A percentile compares a stretch with the other conserved stretches of the same genome.
phyloP scores from a whole-genome alignment of 345 rosid genomes.

The Brassica carinata region DNA sequence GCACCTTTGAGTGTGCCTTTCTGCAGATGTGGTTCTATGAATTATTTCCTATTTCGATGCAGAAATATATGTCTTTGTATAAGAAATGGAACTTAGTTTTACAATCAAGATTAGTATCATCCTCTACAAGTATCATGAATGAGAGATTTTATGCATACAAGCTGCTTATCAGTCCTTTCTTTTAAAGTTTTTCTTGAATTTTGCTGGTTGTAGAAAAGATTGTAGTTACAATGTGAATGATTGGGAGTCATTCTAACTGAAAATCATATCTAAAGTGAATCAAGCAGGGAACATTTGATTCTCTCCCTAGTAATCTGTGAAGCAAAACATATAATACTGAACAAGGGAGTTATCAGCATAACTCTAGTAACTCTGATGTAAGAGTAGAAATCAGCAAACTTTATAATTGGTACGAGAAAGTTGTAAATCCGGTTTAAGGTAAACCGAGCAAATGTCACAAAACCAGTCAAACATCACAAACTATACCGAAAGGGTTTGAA shows the following conservation, averaged over 20 bases:
- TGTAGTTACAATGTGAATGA: background rate
- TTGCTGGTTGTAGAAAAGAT: background rate
- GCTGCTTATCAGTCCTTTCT: background rate
- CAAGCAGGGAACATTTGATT: background rate
- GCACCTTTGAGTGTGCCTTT: conserved; percentile 3
- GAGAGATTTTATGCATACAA: background rate
- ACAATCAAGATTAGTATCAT: background rate
- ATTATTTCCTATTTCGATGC: no score
- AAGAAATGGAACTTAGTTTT: conserved; percentile 6
- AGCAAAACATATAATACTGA: background rate
- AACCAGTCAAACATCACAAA: background rate
- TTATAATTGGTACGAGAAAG: background rate
- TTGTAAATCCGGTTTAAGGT: background rate
- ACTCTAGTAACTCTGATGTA: background rate
- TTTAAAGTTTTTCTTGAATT: background rate
- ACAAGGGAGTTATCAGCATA: background rate
- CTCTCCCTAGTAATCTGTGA: background rate
- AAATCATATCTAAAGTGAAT: background rate
- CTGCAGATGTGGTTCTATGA: background rate
- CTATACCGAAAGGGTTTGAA: background rate
- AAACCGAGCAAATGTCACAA: conserved; percentile 2
- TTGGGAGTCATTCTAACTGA: background rate
- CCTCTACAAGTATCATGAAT: background rate
- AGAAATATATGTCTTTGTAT: background rate
- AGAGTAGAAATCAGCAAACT: background rate